A percentile compares a stretch with the other conserved stretches of the same genome.
These are phyloP conservation scores for Talaromyces stipitatus DNA, from an alignment of 495 filamentous ascomycete genomes.

Conservation along the genomic window DNA sequence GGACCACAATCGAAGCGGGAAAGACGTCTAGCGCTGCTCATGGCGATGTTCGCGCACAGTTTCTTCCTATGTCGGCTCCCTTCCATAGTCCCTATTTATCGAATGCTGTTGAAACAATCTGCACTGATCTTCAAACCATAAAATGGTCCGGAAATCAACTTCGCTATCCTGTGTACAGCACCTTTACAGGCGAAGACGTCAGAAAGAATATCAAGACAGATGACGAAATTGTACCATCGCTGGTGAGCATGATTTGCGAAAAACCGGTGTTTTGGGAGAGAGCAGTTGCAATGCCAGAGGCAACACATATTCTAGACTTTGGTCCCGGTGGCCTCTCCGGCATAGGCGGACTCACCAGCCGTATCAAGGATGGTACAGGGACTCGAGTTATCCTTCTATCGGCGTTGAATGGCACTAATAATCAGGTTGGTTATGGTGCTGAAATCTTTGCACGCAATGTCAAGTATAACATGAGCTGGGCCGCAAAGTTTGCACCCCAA, in stretches of 20 bases:
- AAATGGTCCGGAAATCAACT: no score
- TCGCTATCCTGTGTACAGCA: conserved; percentile 82
- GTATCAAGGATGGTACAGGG: conserved; percentile 96
- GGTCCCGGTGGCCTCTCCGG: conserved; percentile 95
- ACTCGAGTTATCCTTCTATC: conserved; percentile 92
- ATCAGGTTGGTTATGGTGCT: conserved; percentile 91
- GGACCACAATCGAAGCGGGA: no score
- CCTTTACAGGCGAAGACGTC: conserved; percentile 76
- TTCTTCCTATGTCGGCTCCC: conserved; percentile 21
- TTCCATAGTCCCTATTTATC: conserved; percentile 7
- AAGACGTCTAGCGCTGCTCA: no score
- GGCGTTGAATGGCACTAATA: conserved; percentile 78
- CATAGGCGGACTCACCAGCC: conserved; percentile 91
- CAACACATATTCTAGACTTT: conserved; percentile 93
- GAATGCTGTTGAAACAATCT: no score
- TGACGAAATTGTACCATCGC: conserved; percentile 63
- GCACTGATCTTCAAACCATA: background rate
- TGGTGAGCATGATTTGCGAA: conserved; percentile 88
- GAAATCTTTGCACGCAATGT: conserved; percentile 95
- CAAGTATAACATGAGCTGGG: conserved; percentile 91
- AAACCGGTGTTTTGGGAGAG: conserved; percentile 92
- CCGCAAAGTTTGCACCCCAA: conserved; percentile 85
- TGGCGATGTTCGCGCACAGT: no score
- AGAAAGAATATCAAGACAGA: conserved; percentile 55
- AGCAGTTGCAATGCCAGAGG: conserved; percentile 78